Evolutionary conservation across 208 protist genomes (phyloP).

Genomic region (Trypanosoma melophagium): DNA sequence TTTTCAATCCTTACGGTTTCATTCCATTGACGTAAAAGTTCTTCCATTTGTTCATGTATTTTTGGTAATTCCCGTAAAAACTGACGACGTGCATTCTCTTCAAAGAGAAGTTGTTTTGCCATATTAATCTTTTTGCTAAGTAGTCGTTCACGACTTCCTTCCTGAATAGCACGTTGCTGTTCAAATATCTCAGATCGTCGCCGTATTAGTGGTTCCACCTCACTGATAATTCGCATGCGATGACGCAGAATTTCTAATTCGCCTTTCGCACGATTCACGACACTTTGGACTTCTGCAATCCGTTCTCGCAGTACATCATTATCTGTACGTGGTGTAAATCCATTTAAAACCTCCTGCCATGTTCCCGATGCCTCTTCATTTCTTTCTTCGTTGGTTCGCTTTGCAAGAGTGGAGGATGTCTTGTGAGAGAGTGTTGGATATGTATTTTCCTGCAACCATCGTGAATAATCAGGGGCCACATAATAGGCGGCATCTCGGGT

Average conservation of each 20-base stretch:
- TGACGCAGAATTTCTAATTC: slow-evolving; percentile 26
- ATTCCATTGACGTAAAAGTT: slow-evolving; percentile 45
- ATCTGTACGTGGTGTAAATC: slow-evolving; percentile 10
- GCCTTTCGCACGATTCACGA: slow-evolving; percentile 4
- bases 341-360: slow-evolving; percentile 20
- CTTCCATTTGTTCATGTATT: slow-evolving; percentile 47
- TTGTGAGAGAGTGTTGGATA: no score
- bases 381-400: background rate
- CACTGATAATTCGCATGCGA: slow-evolving; percentile 41
- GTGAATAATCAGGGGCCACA: slow-evolving; percentile 21
- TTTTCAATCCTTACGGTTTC: slow-evolving; percentile 21
- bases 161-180: slow-evolving; percentile 46
- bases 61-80: slow-evolving; percentile 63
- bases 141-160: slow-evolving; percentile 61
- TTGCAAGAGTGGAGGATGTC: background rate
- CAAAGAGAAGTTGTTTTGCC: slow-evolving; percentile 79
- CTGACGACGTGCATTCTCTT: slow-evolving; percentile 63
- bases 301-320: slow-evolving; percentile 16
- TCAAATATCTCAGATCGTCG: slow-evolving; percentile 45
- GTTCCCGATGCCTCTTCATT: background rate
- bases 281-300: slow-evolving; percentile 24
- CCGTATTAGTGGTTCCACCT: slow-evolving; percentile 44
- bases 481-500: slow-evolving; percentile 23
- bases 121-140: slow-evolving; percentile 83
- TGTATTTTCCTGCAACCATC: slow-evolving; percentile 24